A percentile compares a stretch with the other conserved stretches of the same genome.
Conservation (phyloP, 129 eudicot genomes). For the Helichrysum umbraculigerum region DNA sequence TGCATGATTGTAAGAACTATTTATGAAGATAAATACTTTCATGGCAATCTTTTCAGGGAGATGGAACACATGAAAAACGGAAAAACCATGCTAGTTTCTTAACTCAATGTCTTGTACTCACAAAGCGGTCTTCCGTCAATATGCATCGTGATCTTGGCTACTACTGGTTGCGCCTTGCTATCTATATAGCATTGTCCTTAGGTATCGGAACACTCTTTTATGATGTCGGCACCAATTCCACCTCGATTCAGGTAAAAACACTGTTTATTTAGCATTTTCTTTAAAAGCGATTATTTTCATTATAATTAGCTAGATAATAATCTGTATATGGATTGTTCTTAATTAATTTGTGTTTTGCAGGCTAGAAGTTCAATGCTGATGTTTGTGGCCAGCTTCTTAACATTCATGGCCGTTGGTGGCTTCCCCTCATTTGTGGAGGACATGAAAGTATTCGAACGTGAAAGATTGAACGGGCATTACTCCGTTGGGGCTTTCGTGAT, state of each 20-base stretch:
- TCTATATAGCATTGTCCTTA: slow-evolving; percentile 21
- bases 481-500: slow-evolving; percentile 42
- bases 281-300: neutral
- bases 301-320: neutral
- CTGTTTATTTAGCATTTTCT: neutral
- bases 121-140: slow-evolving; percentile 16
- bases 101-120: slow-evolving; percentile 15
- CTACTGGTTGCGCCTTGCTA: slow-evolving; percentile 32
- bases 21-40: neutral
- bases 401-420: slow-evolving; percentile 69
- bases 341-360: slow-evolving; percentile 34
- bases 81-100: slow-evolving; percentile 21
- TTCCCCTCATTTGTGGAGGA: slow-evolving; percentile 81
- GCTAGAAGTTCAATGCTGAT: slow-evolving; percentile 54
- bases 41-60: slow-evolving; percentile 1
- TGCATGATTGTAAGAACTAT: neutral
- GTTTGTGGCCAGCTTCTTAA: slow-evolving; percentile 55
- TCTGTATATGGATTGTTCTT: neutral
- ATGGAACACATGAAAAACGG: slow-evolving; percentile 1
- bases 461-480: slow-evolving; percentile 58
- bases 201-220: slow-evolving; percentile 23
- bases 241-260: slow-evolving; percentile 1
- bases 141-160: slow-evolving; percentile 31
- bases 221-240: slow-evolving; percentile 10
- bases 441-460: slow-evolving; percentile 60